These are phyloP conservation scores for Lepiota subincarnata DNA, from an alignment of 768 basidiomycete species.

Conservation along the genomic window DNA sequence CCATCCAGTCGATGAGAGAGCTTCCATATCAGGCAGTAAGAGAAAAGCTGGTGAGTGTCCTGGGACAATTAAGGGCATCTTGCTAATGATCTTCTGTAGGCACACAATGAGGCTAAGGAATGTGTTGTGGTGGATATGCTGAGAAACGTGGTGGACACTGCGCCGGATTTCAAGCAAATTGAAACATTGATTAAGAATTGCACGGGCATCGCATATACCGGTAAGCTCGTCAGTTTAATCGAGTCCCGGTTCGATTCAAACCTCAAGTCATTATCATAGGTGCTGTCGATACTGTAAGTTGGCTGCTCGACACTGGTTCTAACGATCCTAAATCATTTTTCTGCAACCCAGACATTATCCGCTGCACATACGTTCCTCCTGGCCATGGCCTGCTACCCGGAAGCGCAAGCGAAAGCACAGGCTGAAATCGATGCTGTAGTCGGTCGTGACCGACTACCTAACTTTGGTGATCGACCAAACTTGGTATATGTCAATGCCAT, in stretches of 20 bases:
- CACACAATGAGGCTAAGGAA: not conserved
- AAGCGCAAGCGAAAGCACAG: conserved; percentile 10
- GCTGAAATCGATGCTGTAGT: conserved; percentile 13
- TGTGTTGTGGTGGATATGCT: no score
- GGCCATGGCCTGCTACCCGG: conserved; percentile 14
- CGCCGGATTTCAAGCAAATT: no score
- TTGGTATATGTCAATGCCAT: conserved; percentile 20
- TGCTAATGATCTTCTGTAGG: not conserved
- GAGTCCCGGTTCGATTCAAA: no score
- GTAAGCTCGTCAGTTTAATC: no score
- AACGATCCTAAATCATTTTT: not conserved
- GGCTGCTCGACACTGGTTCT: conserved; percentile 8
- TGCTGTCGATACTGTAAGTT: not conserved
- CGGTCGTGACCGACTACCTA: conserved; percentile 9
- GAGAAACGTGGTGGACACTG: no score
- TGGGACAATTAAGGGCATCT: not conserved
- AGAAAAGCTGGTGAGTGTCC: conserved; percentile 1
- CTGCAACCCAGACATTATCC: conserved; percentile 20
- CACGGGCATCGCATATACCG: no score
- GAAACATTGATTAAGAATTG: no score
- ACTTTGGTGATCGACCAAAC: conserved; percentile 17
- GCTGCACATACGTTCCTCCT: conserved; percentile 36
- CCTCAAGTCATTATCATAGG: no score
- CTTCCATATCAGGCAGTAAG: conserved; percentile 25
- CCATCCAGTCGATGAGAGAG: conserved; percentile 29